Base-by-base conservation (phyloP, 768 basidiomycete genomes). In the Holtermanniella nyarrowii region DNA sequence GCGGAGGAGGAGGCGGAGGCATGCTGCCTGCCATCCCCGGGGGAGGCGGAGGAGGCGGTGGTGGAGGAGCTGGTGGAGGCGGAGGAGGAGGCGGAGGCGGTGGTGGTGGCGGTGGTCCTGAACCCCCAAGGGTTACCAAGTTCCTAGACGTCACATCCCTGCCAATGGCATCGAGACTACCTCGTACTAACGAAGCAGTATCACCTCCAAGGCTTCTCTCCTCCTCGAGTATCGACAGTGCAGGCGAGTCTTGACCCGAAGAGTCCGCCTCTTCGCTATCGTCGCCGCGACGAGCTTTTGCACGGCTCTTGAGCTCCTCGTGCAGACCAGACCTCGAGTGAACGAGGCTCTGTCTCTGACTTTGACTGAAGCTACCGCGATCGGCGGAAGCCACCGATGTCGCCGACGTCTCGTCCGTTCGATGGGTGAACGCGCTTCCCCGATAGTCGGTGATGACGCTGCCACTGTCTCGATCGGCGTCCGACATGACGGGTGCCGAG, bases 381-480 rank as follows among this genome's bases (percentile, higher is more conserved):
- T 65, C 62, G 48, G 73, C 72, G 39, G 80, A 80, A 54, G 75
- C 76, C 42, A 79, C 71, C 40, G 82, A 82, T 5, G 82, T 82
- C n/a, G 76, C 64, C 39, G 74, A 66, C 2, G 80, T 81, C 27
- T 79, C 78, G 49, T 80, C 78, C 3, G 79, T 80, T 3, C 76
- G 71, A 44, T 73, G 76, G 10, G 82, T 83, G 42, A 72, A 68
- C 2, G 68, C 70, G 46, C 76, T 77, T 14, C 73, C 69, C 4
- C 73, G 69, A 25, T 73, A 76, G 11, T 63, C 61, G 10, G 76
- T 77, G 47, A 76, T 55, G 50, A 53, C 20, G 52, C 61, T 39
- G 26, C 59, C 18, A 42, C 51, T 26, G 43, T 59, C 50, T 26
- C 47, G 31, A 41, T 51, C 49, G 42, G 52, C 25, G 52, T 55